A percentile compares a stretch with the other conserved stretches of the same genome.
phyloP scores from a whole-genome alignment of 2,329 filamentous ascomycete genomes.

The Cryoendolithus antarcticus region DNA sequence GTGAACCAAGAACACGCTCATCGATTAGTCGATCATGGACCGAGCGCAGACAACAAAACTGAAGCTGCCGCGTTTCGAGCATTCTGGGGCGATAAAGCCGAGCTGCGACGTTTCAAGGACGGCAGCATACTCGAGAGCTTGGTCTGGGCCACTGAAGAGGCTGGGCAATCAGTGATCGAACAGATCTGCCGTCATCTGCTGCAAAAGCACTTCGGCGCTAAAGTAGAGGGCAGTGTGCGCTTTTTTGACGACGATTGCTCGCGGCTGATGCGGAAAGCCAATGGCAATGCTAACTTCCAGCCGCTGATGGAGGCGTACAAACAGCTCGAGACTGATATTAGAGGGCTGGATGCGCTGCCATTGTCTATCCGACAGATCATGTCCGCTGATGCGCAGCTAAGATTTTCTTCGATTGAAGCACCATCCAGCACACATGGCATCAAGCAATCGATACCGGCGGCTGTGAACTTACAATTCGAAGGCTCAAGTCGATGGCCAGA shows the following conservation, averaged over 20 bases:
- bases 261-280: slow-evolving; percentile 27
- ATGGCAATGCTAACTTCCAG: slow-evolving; percentile 47
- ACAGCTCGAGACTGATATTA: slow-evolving; percentile 62
- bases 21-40: slow-evolving; percentile 77
- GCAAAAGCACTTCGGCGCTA: slow-evolving; percentile 52
- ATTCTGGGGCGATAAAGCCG: slow-evolving; percentile 92
- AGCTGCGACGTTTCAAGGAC: slow-evolving; percentile 87
- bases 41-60: slow-evolving; percentile 71
- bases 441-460: slow-evolving; percentile 44
- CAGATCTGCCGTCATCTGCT: slow-evolving; percentile 69
- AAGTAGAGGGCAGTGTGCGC: slow-evolving; percentile 33
- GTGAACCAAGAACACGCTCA: slow-evolving; percentile 61
- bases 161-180: slow-evolving; percentile 53
- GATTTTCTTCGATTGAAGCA: slow-evolving; percentile 54
- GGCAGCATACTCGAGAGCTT: slow-evolving; percentile 87
- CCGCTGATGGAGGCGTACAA: slow-evolving; percentile 57
- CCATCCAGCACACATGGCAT: slow-evolving; percentile 36
- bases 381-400: slow-evolving; percentile 57
- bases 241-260: slow-evolving; percentile 37
- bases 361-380: slow-evolving; percentile 74
- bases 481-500: slow-evolving; percentile 90
- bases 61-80: slow-evolving; percentile 70
- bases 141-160: slow-evolving; percentile 58
- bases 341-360: slow-evolving; percentile 68
- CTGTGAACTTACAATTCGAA: slow-evolving; percentile 82